phyloP scores from a whole-genome alignment of 2,329 filamentous ascomycete genomes.

The Colletotrichum sansevieriae region DNA sequence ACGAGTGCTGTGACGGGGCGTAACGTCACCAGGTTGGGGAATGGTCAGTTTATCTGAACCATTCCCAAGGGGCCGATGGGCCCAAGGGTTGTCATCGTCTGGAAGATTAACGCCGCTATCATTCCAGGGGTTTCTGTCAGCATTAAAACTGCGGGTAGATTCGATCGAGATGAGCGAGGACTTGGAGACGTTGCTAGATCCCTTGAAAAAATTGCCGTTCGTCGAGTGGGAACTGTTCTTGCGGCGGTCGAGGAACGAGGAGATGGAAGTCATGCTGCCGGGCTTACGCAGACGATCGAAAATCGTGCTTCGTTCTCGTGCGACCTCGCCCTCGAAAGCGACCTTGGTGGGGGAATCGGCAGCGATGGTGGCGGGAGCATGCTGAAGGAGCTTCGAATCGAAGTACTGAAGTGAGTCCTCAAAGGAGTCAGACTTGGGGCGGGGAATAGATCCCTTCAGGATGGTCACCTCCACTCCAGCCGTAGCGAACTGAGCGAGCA shows the following conservation, averaged over 20 bases:
- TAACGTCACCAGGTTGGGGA: conserved; percentile 82
- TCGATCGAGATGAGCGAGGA: conserved; percentile 96
- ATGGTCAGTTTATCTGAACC: conserved; percentile 75
- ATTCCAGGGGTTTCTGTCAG: conserved; percentile 97
- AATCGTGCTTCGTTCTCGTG: conserved; percentile 83
- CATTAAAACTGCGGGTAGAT: conserved; percentile 89
- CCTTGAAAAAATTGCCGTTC: conserved; percentile 89
- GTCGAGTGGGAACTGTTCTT: conserved; percentile 93
- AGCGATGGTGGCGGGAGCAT: conserved; percentile 82
- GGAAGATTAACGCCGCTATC: conserved; percentile 95
- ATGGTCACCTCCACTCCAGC: conserved; percentile 89
- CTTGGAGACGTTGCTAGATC: conserved; percentile 90
- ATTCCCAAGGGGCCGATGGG: conserved; percentile 73
- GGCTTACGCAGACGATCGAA: conserved; percentile 96
- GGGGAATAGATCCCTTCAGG: conserved; percentile 93
- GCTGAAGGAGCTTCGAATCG: conserved; percentile 95
- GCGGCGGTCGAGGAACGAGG: conserved; percentile 94
- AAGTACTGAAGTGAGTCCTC: conserved; percentile 98
- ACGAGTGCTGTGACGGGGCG: conserved; percentile 85
- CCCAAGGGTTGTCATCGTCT: conserved; percentile 84
- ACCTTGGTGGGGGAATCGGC: conserved; percentile 92
- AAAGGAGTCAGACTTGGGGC: conserved; percentile 99
- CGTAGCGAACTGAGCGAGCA: conserved; percentile 87
- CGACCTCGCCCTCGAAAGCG: conserved; percentile 84
- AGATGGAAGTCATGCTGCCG: conserved; percentile 92